Base-by-base conservation (phyloP, 441 rosid genomes). In the Pelargonium myrrhifolium region DNA sequence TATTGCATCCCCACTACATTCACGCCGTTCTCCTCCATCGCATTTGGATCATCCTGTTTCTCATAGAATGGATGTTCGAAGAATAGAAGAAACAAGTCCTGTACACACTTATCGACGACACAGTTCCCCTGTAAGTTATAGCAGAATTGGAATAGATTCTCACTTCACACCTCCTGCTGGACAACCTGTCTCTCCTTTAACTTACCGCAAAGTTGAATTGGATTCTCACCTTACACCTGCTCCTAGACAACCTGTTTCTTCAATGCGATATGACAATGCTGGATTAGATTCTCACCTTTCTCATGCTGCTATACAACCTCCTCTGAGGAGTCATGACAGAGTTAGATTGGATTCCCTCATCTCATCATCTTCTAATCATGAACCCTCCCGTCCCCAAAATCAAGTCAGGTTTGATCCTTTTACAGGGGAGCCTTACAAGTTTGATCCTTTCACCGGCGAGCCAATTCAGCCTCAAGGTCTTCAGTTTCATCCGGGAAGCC, bases 401-500 rank as follows among this genome's bases (percentile, higher is more conserved):
- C 65, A 62, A 35, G 45, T 62, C 45, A 62, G 65, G 65, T 62
- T 62, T 35, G 65, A 62, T 62, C 65, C 65, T n/a, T 62, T 31
- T 26, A 62, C 65, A 6, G 65, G 65, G 65, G 65, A 62, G 21
- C 65, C 65, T 8, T 62, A 62, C 65, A 62, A 62, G 37, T 62
- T 62, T 17, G 65, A 62, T 7, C 65, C 65, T 9, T 62, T 62
- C 43, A 62, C 65, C 17, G 65, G 65, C 4, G 65, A 62, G 22
- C 65, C 65, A 7, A 37, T 62, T n/a, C 65, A 28, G 21, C 65
- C 43, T 17, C 6, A 37, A 7, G 40, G 40, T 37, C 40, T 37
- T 37, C 7, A 37, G 6, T 37, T 37, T 7, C 40, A 37, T 37
- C 40, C 40, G 9, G 40, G 40, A 37, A 37, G 40, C 40, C 40